Evolutionary conservation across 2,329 filamentous ascomycete species (phyloP), one percentile per base, ranked within the genome.

Genomic region (Talaromyces sp.): DNA sequence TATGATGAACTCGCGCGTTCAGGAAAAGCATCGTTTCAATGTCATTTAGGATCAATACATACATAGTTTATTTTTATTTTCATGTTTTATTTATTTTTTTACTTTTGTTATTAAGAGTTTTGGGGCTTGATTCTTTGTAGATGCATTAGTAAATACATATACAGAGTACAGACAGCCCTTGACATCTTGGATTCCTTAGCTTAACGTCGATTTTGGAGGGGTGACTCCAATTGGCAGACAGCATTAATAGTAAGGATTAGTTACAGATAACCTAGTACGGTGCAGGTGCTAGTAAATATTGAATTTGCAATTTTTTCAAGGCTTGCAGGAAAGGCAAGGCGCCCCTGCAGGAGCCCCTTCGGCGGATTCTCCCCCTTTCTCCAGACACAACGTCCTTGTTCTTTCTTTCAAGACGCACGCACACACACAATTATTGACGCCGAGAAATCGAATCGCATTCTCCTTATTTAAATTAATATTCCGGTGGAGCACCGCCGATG

Each of bases 1-100:
- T 75, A 41, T 68, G 64, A 67, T 72, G 31, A 21, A 51, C 9
- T 58, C 19, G 49, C 49, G 27, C 43, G 43, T 46, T 46, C 43
- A 46, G 7, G 43, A 46, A 46, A 46, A 46, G 43, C 43, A 46
- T 56, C 14, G 43, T 56, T 41, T 46, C 26, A 56, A 52, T 58
- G 29, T 29, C 27, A 58, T 11, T 35, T 52, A 46, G 54, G 54
- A 56, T 56, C 38, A 29, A 56, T 8, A 26, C 43, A 24, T 46
- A 46, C n/a, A 46, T 19, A 46, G 21, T 46, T 46, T n/a, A n/a
- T n/a, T 46, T 6, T 17, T 46, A 7, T 13, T 46, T 24, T 46
- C 2, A n/a, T n/a, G n/a, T n/a, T n/a, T n/a, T n/a, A n/a, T n/a
- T n/a, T n/a, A n/a, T n/a, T n/a, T n/a, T n/a, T n/a, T n/a, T n/a